Conservation (phyloP, 345 rosid species). For the Eucalyptus tenuipes region DNA sequence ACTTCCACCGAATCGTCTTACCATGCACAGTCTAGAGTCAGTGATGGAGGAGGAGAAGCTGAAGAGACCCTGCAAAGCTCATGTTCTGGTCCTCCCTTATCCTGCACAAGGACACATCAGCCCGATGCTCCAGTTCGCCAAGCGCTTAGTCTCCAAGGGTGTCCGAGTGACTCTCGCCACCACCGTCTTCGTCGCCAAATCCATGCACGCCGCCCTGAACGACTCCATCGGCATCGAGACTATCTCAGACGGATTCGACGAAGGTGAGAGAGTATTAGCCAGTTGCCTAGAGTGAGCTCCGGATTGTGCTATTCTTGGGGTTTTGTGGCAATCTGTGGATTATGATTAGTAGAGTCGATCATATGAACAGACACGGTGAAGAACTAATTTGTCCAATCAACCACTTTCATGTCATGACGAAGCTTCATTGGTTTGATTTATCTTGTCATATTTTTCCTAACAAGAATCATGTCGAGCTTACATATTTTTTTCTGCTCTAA, state of each 20-base stretch:
- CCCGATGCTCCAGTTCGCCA: conserved; percentile 3
- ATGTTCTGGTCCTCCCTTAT: neutral
- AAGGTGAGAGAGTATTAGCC: neutral
- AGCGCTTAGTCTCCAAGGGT: neutral
- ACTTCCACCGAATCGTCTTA: neutral
- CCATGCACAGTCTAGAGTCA: neutral
- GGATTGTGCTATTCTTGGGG: neutral
- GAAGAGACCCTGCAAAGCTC: neutral
- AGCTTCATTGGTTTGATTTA: neutral
- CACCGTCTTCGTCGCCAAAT: neutral
- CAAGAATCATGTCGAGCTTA: neutral
- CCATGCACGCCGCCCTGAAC: neutral
- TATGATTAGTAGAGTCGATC: neutral
- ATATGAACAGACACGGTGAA: neutral
- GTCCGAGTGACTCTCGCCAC: neutral
- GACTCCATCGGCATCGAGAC: neutral
- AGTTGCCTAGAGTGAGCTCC: neutral
- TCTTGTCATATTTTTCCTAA: neutral
- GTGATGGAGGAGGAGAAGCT: neutral
- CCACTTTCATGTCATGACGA: neutral
- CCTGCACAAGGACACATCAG: conserved; percentile 3
- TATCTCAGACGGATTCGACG: conserved; percentile 27
- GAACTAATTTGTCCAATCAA: neutral
- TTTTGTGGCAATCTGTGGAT: neutral
- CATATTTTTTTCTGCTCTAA: neutral